Base-by-base conservation (phyloP, 805 yeast species). In the Myxozyma udenii region DNA sequence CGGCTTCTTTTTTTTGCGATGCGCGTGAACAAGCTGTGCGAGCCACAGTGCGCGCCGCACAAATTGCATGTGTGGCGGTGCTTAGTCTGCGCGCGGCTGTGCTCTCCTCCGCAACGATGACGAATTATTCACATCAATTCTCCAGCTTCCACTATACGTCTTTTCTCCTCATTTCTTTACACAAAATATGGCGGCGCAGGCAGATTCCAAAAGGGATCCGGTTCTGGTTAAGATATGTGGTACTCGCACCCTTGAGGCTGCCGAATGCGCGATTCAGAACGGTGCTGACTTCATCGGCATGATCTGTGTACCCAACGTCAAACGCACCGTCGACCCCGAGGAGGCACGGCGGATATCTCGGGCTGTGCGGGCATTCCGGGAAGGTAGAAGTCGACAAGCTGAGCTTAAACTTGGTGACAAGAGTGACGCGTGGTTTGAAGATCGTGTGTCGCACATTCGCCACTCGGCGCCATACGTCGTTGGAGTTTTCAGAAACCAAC, bases 181-280 rank as follows among this genome's bases (percentile, higher is more conserved):
- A n/a, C n/a, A n/a, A n/a, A n/a, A n/a, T n/a, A n/a, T n/a, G n/a
- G n/a, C n/a, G n/a, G n/a, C n/a, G n/a, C n/a, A n/a, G n/a, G n/a
- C n/a, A n/a, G n/a, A n/a, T n/a, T n/a, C n/a, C n/a, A n/a, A n/a
- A n/a, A n/a, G n/a, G n/a, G n/a, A n/a, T n/a, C n/a, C n/a, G n/a
- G n/a, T n/a, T 3, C 40, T 87, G n/a, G 85, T 85, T 3, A 91
- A 91, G 64, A 81, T 91, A 3, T 91, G 98, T 66, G 98, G 98
- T 0, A 66, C 91, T 21, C 78, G 78, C 58, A 74, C 84, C 2
- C 65, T 68, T 0, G 84, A 81, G 41, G 87, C 87, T 0, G 97
- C 96, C 0, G 55, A 68, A n/a, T 63, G 62, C 3, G 96, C 96
- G 0, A 69, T 89, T 0, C 78, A 77, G 0, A 57, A 73, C 4